These are phyloP conservation scores for Phylloporus sp. DNA, from an alignment of 768 basidiomycete genomes.

Conservation along the genomic window DNA sequence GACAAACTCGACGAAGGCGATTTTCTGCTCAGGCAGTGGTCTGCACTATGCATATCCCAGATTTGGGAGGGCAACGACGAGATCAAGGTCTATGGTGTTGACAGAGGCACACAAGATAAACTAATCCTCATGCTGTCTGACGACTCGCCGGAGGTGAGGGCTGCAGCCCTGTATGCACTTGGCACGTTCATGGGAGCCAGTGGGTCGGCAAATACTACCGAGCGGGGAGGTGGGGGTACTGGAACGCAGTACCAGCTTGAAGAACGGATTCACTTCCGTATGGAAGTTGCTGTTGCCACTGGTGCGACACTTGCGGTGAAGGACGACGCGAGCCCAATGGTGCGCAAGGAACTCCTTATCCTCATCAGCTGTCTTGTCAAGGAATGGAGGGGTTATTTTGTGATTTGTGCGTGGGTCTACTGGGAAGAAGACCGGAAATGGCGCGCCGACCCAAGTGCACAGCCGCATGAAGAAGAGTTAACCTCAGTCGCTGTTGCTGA, in stretches of 20 bases:
- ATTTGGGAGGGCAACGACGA: slow-evolving; percentile 95
- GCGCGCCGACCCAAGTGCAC: slow-evolving; percentile 36
- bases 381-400: slow-evolving; percentile 96
- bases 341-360: slow-evolving; percentile 88
- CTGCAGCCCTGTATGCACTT: slow-evolving; percentile 86
- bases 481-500: slow-evolving; percentile 68
- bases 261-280: slow-evolving; percentile 74
- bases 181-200: slow-evolving; percentile 92
- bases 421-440: slow-evolving; percentile 86
- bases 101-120: slow-evolving; percentile 75
- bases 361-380: slow-evolving; percentile 90
- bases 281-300: slow-evolving; percentile 91
- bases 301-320: slow-evolving; percentile 84
- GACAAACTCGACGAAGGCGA: slow-evolving; percentile 84
- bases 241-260: slow-evolving; percentile 75
- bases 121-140: slow-evolving; percentile 77
- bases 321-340: slow-evolving; percentile 95
- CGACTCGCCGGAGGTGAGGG: slow-evolving; percentile 89
- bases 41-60: slow-evolving; percentile 86
- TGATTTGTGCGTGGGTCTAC: slow-evolving; percentile 94
- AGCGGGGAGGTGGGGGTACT: slow-evolving; percentile 78
- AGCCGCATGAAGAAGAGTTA: slow-evolving; percentile 62
- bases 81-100: slow-evolving; percentile 80
- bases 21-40: slow-evolving; percentile 93
- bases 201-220: slow-evolving; percentile 62